These are phyloP conservation scores for Hygrophila difformis DNA, from an alignment of 257 asterid genomes.

Conservation along the genomic window DNA sequence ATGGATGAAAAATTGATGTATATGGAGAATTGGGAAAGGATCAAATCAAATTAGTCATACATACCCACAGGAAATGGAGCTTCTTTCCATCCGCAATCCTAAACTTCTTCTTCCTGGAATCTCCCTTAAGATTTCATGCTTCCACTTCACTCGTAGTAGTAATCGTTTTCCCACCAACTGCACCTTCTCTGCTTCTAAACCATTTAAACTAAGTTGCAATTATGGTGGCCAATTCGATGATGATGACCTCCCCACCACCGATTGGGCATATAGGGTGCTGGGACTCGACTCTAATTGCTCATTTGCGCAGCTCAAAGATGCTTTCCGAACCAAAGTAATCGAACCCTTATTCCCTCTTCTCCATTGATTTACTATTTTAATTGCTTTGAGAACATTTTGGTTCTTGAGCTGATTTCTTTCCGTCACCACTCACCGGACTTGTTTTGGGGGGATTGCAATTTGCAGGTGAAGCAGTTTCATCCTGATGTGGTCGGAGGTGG, in stretches of 20 bases:
- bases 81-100: slow-evolving; percentile 10
- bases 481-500: slow-evolving; percentile 60
- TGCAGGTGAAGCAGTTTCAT: slow-evolving; percentile 76
- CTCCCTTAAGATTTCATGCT: too few species aligned
- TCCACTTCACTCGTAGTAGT: too few species aligned
- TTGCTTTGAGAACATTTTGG: background rate
- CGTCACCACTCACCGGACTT: background rate
- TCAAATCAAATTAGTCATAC: too few species aligned
- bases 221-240: slow-evolving; percentile 13
- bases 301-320: slow-evolving; percentile 60
- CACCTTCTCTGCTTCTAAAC: too few species aligned
- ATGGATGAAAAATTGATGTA: too few species aligned
- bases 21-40: too few species aligned
- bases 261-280: slow-evolving; percentile 56
- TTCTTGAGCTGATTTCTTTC: background rate
- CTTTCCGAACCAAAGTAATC: slow-evolving; percentile 72
- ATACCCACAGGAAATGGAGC: too few species aligned
- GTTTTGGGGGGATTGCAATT: background rate
- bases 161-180: too few species aligned
- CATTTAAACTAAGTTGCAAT: slow-evolving; percentile 27
- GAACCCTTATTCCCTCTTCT: background rate
- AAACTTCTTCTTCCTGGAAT: slow-evolving; percentile 14
- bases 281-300: slow-evolving; percentile 61
- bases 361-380: background rate
- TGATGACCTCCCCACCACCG: slow-evolving; percentile 33